These are phyloP conservation scores for Actinomortierella ambigua DNA, from an alignment of 371 early-diverging fungal species.

Conservation along the genomic window DNA sequence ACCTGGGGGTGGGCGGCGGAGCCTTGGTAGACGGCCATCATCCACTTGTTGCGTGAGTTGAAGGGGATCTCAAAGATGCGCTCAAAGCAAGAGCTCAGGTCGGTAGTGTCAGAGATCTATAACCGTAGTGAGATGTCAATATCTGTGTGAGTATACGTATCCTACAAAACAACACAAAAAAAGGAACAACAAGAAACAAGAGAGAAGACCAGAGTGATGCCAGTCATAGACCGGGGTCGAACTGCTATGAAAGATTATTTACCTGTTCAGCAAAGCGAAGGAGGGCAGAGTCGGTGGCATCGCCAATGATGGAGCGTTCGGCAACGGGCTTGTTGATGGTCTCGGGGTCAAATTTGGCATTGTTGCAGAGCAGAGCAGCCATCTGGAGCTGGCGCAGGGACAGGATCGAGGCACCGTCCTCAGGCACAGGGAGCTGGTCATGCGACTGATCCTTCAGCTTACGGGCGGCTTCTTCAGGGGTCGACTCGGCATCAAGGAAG, in stretches of 20 bases:
- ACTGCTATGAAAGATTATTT: conserved; percentile 12
- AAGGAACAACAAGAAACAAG: no score
- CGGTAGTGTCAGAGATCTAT: conserved; percentile 18
- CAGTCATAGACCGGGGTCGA: background rate
- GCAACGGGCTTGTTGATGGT: conserved; percentile 50
- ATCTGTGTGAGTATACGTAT: no score
- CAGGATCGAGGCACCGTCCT: conserved; percentile 12
- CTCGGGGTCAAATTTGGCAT: conserved; percentile 59
- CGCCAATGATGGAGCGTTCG: conserved; percentile 67
- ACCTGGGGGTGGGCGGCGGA: conserved; percentile 22
- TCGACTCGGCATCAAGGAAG: conserved; percentile 48
- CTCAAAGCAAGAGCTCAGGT: conserved; percentile 40
- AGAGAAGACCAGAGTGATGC: no score
- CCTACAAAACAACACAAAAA: no score
- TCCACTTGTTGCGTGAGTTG: conserved; percentile 75
- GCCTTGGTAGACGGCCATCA: conserved; percentile 56
- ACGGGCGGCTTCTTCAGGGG: conserved; percentile 29
- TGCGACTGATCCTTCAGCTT: conserved; percentile 18
- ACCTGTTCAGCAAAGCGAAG: conserved; percentile 60
- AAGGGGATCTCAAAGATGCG: conserved; percentile 68
- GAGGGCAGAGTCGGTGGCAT: conserved; percentile 81
- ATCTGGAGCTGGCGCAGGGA: conserved; percentile 53
- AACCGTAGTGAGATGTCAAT: no score
- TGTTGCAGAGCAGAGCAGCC: conserved; percentile 67
- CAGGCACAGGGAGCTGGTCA: conserved; percentile 18